Base-by-base conservation (phyloP, 768 basidiomycete genomes). In the Pleurotus salmoneostramineus region DNA sequence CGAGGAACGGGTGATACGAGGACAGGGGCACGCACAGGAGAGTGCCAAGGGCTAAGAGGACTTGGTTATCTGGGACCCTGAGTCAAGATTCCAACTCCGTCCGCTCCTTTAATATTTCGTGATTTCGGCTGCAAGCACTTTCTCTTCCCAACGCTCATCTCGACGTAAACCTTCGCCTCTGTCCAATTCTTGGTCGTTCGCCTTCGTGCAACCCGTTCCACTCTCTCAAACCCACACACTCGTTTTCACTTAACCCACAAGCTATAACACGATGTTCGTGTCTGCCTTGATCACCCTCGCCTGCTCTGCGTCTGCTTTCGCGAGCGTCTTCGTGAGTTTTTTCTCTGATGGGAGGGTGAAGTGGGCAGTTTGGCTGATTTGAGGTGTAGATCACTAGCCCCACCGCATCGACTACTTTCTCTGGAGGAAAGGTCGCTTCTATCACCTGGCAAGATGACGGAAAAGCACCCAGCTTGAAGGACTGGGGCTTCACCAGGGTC, bases 371-470 rank as follows among this genome's bases (percentile, higher is more conserved):
- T 27, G n/a, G 21, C 21, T 27, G 21, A 27, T 27, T 27, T 27
- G 21, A 3, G n/a, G 21, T 50, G 14, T 58, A 91, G 89, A 70
- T 84, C 11, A 92, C 87, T 11, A 56, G 66, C 1, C 90, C 90
- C 3, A 72, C 79, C 12, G 69, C 73, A 6, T 40, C 73, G 0
- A 77, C 81, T 8, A 71, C 65, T 5, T 82, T 79, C 63, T 62
- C 76, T 12, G 85, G 73, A 56, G 87, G 87, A 4, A 71, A 83
- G 61, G 56, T 60, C 7, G 72, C 75, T 11, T 78, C 74, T 10
- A 65, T 92, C 52, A 67, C 58, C 37, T 93, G 90, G 90, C 66
- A 78, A 60, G 89, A 91, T 46, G 74, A 79, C 57, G 75, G 76
- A 52, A 51, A 27, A 0, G 1, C 71, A 1, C 88, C 90, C 3